phyloP scores from a whole-genome alignment of 2,329 filamentous ascomycete species.

The Ceratocystis alfenasii region DNA sequence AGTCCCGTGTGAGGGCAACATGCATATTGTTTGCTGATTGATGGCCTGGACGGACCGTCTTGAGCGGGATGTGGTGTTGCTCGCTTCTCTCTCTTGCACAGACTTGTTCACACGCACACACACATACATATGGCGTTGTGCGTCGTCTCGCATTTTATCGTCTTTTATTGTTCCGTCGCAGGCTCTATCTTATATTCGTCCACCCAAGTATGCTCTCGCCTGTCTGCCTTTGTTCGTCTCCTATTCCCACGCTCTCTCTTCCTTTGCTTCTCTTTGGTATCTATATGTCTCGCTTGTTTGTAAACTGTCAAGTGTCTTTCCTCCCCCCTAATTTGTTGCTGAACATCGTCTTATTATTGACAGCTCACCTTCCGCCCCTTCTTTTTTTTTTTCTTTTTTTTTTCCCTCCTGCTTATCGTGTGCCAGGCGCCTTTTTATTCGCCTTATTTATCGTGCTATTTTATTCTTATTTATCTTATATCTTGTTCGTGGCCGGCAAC shows the following conservation, averaged over 20 bases:
- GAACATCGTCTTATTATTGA: constrained; percentile 3
- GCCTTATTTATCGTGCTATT: neutral
- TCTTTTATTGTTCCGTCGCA: neutral
- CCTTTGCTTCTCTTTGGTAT: too few relatives aligned
- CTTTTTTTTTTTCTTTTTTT: neutral
- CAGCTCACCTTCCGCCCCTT: neutral
- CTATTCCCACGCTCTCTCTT: too few relatives aligned
- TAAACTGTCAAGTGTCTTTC: too few relatives aligned
- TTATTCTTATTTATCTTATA: constrained; percentile 2
- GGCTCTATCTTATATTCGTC: too few relatives aligned
- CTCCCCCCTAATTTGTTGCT: too few relatives aligned
- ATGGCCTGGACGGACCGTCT: neutral
- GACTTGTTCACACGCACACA: too few relatives aligned
- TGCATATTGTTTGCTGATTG: neutral
- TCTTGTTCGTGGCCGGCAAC: neutral
- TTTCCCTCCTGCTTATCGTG: neutral
- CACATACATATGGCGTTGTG: neutral
- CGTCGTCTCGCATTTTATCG: neutral
- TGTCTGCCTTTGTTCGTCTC: too few relatives aligned
- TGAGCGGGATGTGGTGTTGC: neutral
- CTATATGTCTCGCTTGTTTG: too few relatives aligned
- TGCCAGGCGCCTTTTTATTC: neutral
- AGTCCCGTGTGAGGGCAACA: neutral
- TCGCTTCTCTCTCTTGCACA: too few relatives aligned
- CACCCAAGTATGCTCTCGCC: too few relatives aligned